A percentile compares a stretch with the other conserved stretches of the same genome.
Evolutionary conservation across 2,329 filamentous ascomycete species (phyloP).

Genomic region (Paracamarosporium sp.): DNA sequence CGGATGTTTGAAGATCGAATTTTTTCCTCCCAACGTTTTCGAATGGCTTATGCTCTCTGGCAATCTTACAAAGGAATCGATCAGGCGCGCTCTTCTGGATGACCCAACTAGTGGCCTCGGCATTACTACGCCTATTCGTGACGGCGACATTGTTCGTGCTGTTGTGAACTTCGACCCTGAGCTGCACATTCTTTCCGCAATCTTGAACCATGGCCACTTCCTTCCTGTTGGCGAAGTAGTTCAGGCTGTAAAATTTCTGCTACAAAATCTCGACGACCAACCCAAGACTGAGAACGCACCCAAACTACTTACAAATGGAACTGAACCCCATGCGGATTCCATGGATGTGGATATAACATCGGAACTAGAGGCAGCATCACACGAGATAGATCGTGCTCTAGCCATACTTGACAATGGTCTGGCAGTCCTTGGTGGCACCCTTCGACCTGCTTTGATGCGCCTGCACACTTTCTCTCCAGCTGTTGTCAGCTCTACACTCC

Average conservation of each 20-base stretch:
- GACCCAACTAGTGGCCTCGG: conserved; percentile 49
- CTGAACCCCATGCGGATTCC: conserved; percentile 25
- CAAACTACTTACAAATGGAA: conserved; percentile 48
- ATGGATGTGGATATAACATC: conserved; percentile 46
- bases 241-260: conserved; percentile 68
- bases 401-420: conserved; percentile 71
- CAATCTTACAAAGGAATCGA: conserved; percentile 52
- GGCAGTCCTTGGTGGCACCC: conserved; percentile 66
- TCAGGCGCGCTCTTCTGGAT: conserved; percentile 49
- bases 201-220: conserved; percentile 68
- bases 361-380: conserved; percentile 46
- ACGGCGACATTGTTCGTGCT: conserved; percentile 68
- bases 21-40: conserved; percentile 60
- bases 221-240: conserved; percentile 72
- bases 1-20: conserved; percentile 46
- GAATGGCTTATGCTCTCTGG: conserved; percentile 67
- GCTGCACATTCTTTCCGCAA: conserved; percentile 69
- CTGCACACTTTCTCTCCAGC: conserved; percentile 69
- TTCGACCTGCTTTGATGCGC: conserved; percentile 73
- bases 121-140: conserved; percentile 56
- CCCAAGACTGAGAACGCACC: conserved; percentile 39
- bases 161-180: conserved; percentile 72
- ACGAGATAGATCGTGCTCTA: conserved; percentile 72
- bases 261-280: conserved; percentile 69
- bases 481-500: conserved; percentile 68